Base-by-base conservation (phyloP, 2,329 filamentous ascomycete species). In the Colletotrichum cereale region DNA sequence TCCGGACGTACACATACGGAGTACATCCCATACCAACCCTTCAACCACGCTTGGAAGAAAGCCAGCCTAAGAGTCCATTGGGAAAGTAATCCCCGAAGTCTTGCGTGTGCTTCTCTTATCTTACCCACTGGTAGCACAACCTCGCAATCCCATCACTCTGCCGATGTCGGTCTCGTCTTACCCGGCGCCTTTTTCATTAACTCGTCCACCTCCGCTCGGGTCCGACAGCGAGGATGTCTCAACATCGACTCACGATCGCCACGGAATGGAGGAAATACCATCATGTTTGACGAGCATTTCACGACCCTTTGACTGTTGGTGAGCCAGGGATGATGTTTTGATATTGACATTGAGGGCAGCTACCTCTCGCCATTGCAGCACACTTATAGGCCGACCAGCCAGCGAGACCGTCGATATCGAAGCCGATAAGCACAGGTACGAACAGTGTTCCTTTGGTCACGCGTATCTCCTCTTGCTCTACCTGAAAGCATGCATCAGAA, bases 101-200 rank as follows among this genome's bases (percentile, higher is more conserved):
- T 71, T 63, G 68, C 64, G 64, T 67, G 63, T 38, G 64, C 52
- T 52, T 48, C 44, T 62, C 58, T 71, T 53, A 58, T 68, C 65
- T 71, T 58, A 67, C 68, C 68, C 64, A 58, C 65, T 58, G 40
- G 50, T 38, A 65, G 42, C 68, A 62, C 50, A 57, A 71, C 68
- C 68, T 71, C 53, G 68, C 57, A 68, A 71, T 67, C 68, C 68
- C 64, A 65, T 68, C 68, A 71, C 52, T 71, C 52, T 71, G 68
- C 68, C 68, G 68, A 71, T 71, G 68, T 71, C 68, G 68, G 68
- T 67, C 57, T 62, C 29, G 16, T 29, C 34, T 31, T 29, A 16
- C n/a, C 14, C 21, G 8, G 60, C 34, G 60, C 18, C 60, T 47
- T 42, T 8, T 62, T 62, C 58, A 36, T 62, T 62, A 62, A 48